phyloP scores from a whole-genome alignment of 148 eudicot species.

The Rhododendron mucronatum region DNA sequence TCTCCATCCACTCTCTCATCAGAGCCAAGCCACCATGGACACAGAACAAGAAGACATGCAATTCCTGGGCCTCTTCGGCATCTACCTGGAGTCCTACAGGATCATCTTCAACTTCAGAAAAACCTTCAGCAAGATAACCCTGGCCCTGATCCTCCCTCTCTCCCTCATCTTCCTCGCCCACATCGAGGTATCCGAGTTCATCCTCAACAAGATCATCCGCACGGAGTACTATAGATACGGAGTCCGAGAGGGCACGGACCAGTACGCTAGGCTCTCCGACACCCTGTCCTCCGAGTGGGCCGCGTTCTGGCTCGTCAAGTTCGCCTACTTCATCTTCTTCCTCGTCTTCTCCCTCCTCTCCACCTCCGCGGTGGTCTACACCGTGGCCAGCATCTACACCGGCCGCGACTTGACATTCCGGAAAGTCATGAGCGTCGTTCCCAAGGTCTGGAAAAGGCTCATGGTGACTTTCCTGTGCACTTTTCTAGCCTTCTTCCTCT shows the following conservation, averaged over 20 bases:
- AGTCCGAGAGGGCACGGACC: neutral
- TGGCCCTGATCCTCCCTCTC: conserved; percentile 26
- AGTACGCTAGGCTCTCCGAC: conserved; percentile 5
- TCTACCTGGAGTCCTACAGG: conserved; percentile 16
- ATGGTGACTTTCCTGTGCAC: conserved; percentile 24
- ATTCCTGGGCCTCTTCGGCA: conserved; percentile 24
- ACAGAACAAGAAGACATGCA: conserved; percentile 33
- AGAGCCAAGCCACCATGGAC: conserved; percentile 11
- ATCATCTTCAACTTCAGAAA: conserved; percentile 18
- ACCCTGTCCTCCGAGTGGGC: conserved; percentile 11
- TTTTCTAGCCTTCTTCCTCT: conserved; percentile 7
- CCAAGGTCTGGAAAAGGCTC: conserved; percentile 32
- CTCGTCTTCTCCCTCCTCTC: conserved; percentile 29
- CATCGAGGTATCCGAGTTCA: conserved; percentile 14
- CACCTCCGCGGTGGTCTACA: conserved; percentile 27
- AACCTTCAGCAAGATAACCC: conserved; percentile 22
- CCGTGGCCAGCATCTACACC: conserved; percentile 26
- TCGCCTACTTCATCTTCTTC: conserved; percentile 11
- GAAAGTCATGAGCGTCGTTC: conserved; percentile 28
- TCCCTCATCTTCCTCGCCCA: conserved; percentile 31
- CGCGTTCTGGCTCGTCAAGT: conserved; percentile 11
- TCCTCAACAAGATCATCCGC: conserved; percentile 10
- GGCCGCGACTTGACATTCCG: conserved; percentile 15
- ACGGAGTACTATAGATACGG: neutral
- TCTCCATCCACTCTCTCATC: neutral